Conservation (phyloP, 2,329 filamentous ascomycete genomes). For the Talaromyces albobiverticillius region DNA sequence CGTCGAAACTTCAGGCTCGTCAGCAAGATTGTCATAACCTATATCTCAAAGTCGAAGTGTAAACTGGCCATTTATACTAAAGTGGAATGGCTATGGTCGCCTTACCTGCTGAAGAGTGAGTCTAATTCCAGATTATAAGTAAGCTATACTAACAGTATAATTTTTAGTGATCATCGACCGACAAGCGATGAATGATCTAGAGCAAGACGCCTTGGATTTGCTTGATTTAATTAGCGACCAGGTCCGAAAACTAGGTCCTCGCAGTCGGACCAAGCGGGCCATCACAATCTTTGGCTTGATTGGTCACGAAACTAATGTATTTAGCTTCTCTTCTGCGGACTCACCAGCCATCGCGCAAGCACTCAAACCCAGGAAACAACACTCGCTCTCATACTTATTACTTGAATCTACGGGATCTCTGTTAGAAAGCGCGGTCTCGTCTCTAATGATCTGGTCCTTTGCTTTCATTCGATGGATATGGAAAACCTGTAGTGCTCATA, state of each 20-base stretch:
- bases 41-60: conserved; percentile 86
- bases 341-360: conserved; percentile 27
- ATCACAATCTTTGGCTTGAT: conserved; percentile 49
- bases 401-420: conserved; percentile 71
- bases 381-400: conserved; percentile 66
- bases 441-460: conserved; percentile 73
- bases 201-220: conserved; percentile 48
- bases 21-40: conserved; percentile 90
- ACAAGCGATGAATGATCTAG: conserved; percentile 68
- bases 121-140: background rate
- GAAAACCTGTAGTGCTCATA: conserved; percentile 68
- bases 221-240: conserved; percentile 51
- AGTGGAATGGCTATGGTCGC: conserved; percentile 77
- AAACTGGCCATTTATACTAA: conserved; percentile 85
- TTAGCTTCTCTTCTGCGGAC: conserved; percentile 36
- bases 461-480: conserved; percentile 64
- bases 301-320: conserved; percentile 41
- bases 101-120: conserved; percentile 48
- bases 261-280: conserved; percentile 48
- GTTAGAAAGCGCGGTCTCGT: conserved; percentile 70
- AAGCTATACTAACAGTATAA: conserved; percentile 13
- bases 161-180: conserved; percentile 52
- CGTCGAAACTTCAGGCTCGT: conserved; percentile 75
- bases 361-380: conserved; percentile 58
- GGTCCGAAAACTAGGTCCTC: conserved; percentile 44